Base-by-base conservation (phyloP, 768 basidiomycete species). In the Hygrophorus pudorinus region DNA sequence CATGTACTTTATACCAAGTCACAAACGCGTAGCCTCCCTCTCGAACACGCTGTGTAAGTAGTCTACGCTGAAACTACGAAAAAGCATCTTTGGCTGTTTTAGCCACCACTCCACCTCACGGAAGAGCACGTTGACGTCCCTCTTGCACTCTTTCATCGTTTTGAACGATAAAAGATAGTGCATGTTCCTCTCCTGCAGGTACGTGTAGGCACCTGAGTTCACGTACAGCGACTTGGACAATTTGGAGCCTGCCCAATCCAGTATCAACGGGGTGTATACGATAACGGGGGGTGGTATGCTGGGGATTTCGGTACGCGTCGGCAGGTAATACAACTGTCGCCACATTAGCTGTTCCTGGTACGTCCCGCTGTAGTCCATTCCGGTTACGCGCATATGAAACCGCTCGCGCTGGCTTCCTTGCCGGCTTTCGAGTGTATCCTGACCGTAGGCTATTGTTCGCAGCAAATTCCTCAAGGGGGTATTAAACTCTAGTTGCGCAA, bases 191-290 rank as follows among this genome's bases (percentile, higher is more conserved):
- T 49, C 48, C 18, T 46, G 39, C 34, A 64, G 46, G 44, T 62
- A 62, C 17, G 49, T 28, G 36, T 61, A 61, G 20, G 58, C 57
- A 2, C 53, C 56, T 1, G 44, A 34, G 36, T 50, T 50, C 6
- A 62, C 58, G 39, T 62, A 62, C 18, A 61, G 48, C 10, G 51
- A 55, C 42, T 62, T 62, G 8, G 60, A 62, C 6, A 62, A 43
- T 39, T 62, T 61, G 1, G 53, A 49, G 1, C 58, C 58, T 10
- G 61, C 47, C 61, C 61, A 62, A 44, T 61, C 61, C 16, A 53
- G 41, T 44, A 62, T 56, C 33, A 57, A 50, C 14, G 55, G 57
- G 4, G 55, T 49, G 32, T 59, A 58, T 14, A 47, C 21, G 16
- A 56, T 54, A 10, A 58, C 36, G 2, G 51, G 48, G 4, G 49